These are phyloP conservation scores for Fusarium tanahbumbuense DNA, from an alignment of 2,329 filamentous ascomycete genomes.

Conservation along the genomic window DNA sequence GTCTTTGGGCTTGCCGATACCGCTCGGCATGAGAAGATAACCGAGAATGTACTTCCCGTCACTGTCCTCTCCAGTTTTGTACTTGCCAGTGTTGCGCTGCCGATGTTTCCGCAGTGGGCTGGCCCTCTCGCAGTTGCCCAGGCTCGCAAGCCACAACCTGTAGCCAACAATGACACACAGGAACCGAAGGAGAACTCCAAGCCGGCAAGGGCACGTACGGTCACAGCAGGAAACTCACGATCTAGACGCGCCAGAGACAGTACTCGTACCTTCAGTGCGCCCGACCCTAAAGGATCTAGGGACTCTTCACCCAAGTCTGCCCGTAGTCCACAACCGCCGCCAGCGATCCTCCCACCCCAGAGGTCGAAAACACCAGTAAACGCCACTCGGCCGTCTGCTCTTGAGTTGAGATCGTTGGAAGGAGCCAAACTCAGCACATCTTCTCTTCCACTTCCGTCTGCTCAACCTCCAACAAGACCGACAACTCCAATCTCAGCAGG, in stretches of 20 bases:
- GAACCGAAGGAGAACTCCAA: conserved; percentile 57
- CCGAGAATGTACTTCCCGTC: conserved; percentile 83
- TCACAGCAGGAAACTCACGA: conserved; percentile 63
- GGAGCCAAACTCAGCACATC: conserved; percentile 75
- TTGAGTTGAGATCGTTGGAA: conserved; percentile 67
- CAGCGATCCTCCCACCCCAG: conserved; percentile 37
- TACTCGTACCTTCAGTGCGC: conserved; percentile 58
- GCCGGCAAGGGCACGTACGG: conserved; percentile 75
- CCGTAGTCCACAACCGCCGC: conserved; percentile 41
- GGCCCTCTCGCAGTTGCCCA: conserved; percentile 85
- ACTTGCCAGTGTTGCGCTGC: conserved; percentile 79
- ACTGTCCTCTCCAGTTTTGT: conserved; percentile 85
- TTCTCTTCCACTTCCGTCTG: conserved; percentile 73
- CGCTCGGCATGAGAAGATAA: conserved; percentile 77
- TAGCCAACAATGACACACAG: conserved; percentile 41
- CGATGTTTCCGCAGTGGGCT: conserved; percentile 80
- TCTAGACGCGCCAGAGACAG: conserved; percentile 61
- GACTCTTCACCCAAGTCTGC: conserved; percentile 45
- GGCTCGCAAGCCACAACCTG: conserved; percentile 75
- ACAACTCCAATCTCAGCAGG: conserved; percentile 69
- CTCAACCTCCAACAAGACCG: conserved; percentile 64
- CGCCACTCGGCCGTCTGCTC: conserved; percentile 59
- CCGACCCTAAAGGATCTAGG: conserved; percentile 52
- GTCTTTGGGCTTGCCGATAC: conserved; percentile 82
- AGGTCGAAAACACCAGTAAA: conserved; percentile 52